Evolutionary conservation across 2,329 filamentous ascomycete species (phyloP), one percentile per base, ranked within the genome.

Genomic region (Aureobasidium mangrovei): DNA sequence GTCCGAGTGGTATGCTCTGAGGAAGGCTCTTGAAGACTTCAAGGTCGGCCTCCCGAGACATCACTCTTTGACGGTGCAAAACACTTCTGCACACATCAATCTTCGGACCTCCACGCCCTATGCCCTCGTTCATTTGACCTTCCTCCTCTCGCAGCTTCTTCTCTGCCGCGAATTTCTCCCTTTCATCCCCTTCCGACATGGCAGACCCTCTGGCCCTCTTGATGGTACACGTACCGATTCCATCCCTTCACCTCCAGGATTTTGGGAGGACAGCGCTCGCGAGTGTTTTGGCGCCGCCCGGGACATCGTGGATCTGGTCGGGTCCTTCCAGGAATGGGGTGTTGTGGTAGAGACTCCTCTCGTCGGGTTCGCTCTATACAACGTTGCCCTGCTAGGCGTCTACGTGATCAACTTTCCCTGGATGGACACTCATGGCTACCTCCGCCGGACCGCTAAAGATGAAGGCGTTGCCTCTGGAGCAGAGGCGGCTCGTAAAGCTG

Each of bases 141-240:
- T 81, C 56, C 77, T 79, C 1, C 72, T 87, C 2, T 86, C 82
- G 63, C 76, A 78, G 54, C 82, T 88, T 58, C 81, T 85, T 70
- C 72, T 87, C 29, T 81, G 86, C 62, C 75, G 84, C 58, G 83
- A 86, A 64, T 86, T 83, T 58, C 75, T 86, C 28, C 82, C 83
- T 0, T 85, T 84, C 62, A 75, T 84, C 12, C 80, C 83, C 2
- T 72, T 84, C 42, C 70, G 71, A 18, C 73, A 72, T 59, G 62
- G 66, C 26, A 74, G 74, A 60, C 78, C 78, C 2, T 62, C 72
- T 42, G 79, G 79, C 2, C 83, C 84, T 0, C 66, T 85, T 8
- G 83, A 86, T 60, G 53, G 53, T 28, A 36, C 53, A n/a, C 31
- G 51, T 0, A 36, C 29, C n/a, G 36, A 72, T 74, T 47, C 79